Evolutionary conservation across 2,329 filamentous ascomycete genomes (phyloP).

Genomic region (Fusarium compactum): DNA sequence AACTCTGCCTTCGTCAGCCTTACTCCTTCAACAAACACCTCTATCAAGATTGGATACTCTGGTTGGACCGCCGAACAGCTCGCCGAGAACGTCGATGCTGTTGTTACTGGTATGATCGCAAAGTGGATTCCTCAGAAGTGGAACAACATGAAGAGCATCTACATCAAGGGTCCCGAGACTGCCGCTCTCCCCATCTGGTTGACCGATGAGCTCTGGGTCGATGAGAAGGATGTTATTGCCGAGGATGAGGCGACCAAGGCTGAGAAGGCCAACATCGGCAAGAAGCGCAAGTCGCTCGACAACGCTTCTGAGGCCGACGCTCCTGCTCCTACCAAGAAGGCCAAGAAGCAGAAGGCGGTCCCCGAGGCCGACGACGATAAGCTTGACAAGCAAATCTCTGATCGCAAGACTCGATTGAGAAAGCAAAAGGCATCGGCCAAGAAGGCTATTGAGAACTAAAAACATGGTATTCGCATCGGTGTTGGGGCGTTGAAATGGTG

Average conservation of each 20-base stretch:
- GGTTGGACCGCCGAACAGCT: conserved; percentile 81
- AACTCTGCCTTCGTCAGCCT: conserved; percentile 84
- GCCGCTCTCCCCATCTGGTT: conserved; percentile 94
- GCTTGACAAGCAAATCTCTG: conserved; percentile 70
- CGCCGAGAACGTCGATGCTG: conserved; percentile 82
- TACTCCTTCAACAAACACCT: conserved; percentile 80
- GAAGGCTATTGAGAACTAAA: conserved; percentile 62
- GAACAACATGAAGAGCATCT: conserved; percentile 85
- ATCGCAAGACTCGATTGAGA: conserved; percentile 67
- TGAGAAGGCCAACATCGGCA: conserved; percentile 70
- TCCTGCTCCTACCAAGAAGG: conserved; percentile 54
- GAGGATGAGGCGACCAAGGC: conserved; percentile 65
- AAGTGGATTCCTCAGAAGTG: conserved; percentile 88
- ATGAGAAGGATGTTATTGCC: conserved; percentile 79
- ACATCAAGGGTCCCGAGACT: conserved; percentile 91
- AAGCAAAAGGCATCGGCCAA: conserved; percentile 70
- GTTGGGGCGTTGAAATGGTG: conserved; percentile 51
- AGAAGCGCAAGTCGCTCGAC: conserved; percentile 70
- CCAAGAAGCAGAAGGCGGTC: conserved; percentile 51
- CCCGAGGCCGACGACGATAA: conserved; percentile 63
- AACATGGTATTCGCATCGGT: conserved; percentile 49
- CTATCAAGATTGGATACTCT: conserved; percentile 82
- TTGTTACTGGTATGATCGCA: conserved; percentile 76
- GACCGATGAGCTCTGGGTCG: conserved; percentile 90
- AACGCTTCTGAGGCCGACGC: conserved; percentile 60